Percentiles rank a stretch among this genome's conserved stretches.
Evolutionary conservation across 768 basidiomycete genomes (phyloP).

Genomic region (Leccinum subgranulosum): DNA sequence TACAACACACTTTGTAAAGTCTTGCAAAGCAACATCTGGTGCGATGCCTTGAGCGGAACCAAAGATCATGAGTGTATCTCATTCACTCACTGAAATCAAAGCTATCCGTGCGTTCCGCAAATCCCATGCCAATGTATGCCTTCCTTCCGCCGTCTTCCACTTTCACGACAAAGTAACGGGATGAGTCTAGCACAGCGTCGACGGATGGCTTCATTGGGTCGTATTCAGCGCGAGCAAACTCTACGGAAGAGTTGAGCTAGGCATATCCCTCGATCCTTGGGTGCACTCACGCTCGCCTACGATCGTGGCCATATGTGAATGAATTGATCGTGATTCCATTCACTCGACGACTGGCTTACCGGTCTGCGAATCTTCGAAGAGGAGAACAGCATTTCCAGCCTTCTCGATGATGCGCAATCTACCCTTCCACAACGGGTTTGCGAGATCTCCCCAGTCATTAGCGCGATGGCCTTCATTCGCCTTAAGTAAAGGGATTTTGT

Average conservation of each 20-base stretch:
- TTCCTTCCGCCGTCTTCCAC: constrained; percentile 86
- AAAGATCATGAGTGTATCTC: background rate
- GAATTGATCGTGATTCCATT: constrained; percentile 3
- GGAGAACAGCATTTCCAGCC: constrained; percentile 59
- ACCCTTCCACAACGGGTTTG: constrained; percentile 86
- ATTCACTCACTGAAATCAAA: constrained; percentile 82
- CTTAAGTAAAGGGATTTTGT: constrained; percentile 86
- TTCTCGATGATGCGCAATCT: constrained; percentile 82
- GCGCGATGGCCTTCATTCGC: constrained; percentile 89
- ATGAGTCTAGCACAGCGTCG: constrained; percentile 95
- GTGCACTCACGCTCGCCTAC: constrained; percentile 64
- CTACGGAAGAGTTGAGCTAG: constrained; percentile 35
- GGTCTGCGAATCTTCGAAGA: constrained; percentile 77
- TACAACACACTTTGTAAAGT: constrained; percentile 68
- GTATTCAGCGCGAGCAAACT: constrained; percentile 87
- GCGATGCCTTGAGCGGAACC: constrained; percentile 6
- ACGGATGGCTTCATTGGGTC: constrained; percentile 75
- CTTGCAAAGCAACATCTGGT: constrained; percentile 79
- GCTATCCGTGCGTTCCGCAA: constrained; percentile 81
- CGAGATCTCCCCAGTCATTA: constrained; percentile 88
- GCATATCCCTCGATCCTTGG: constrained; percentile 10
- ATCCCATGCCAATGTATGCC: constrained; percentile 94
- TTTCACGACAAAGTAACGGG: constrained; percentile 90
- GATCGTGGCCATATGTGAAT: background rate
- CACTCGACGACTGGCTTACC: constrained; percentile 45